These are phyloP conservation scores for Diaporthe citriasiana DNA, from an alignment of 2,329 filamentous ascomycete species.

Conservation along the genomic window DNA sequence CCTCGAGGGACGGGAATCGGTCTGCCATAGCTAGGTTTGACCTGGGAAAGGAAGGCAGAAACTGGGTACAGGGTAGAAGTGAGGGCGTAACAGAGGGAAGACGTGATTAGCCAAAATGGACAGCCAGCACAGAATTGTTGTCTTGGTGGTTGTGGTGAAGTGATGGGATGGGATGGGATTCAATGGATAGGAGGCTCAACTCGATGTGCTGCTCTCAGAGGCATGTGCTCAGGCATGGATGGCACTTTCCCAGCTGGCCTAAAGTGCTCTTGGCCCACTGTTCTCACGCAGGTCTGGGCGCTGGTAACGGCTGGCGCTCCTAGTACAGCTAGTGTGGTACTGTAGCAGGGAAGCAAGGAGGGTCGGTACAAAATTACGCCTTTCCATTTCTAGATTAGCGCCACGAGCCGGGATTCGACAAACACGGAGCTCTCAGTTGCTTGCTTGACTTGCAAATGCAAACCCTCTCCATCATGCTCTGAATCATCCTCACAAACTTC, in stretches of 20 bases:
- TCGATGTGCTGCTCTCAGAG: slow-evolving; percentile 21
- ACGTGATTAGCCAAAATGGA: neutral
- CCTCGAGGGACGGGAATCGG: slow-evolving; percentile 83
- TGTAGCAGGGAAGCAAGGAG: slow-evolving; percentile 7
- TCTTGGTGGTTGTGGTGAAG: slow-evolving; percentile 29
- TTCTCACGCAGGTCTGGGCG: slow-evolving; percentile 3
- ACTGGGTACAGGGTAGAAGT: neutral
- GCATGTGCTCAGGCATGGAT: slow-evolving; percentile 32
- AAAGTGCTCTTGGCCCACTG: slow-evolving; percentile 34
- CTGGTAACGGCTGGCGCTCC: neutral
- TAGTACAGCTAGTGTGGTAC: neutral
- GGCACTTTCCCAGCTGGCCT: slow-evolving; percentile 38
- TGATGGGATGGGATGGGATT: slow-evolving; percentile 1
- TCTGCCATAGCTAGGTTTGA: slow-evolving; percentile 73
- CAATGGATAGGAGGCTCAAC: slow-evolving; percentile 34
- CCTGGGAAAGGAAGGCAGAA: slow-evolving; percentile 1
- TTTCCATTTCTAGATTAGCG: neutral
- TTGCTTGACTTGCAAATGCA: slow-evolving; percentile 32
- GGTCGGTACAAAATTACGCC: neutral
- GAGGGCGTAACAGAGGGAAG: neutral
- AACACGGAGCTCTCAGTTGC: slow-evolving; percentile 33
- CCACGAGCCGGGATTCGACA: slow-evolving; percentile 3
- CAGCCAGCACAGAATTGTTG: slow-evolving; percentile 15
- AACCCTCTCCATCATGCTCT: slow-evolving; percentile 31
- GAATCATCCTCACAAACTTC: slow-evolving; percentile 26